Evolutionary conservation across 1,284 basidiomycete species (phyloP), one percentile per base, ranked within the genome.

Genomic region (Chondrostereum purpureum): DNA sequence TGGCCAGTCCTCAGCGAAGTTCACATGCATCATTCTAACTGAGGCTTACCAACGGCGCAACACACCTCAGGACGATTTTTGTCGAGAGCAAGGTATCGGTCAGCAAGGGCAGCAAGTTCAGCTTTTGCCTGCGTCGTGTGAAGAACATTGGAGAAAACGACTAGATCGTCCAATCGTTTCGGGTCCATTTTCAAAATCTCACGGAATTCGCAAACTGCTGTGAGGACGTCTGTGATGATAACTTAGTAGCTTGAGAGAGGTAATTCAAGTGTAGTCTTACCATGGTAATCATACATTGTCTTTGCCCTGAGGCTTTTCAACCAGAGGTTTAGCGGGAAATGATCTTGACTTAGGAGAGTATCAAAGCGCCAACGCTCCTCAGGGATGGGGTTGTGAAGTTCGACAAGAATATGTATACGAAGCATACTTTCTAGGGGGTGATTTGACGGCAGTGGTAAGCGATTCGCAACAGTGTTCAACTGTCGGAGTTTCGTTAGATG

Each of bases 111-210:
- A 11, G 93, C 92, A 23, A 99, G 70, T 61, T 94, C 92, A 21
- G 90, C 73, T 34, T 79, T 78, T 55, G 92, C 92, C 57, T 94
- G 89, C 46, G 90, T 90, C 4, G 98, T 92, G 63, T 98, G 98
- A 33, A 99, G 76, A 58, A 98, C 94, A 61, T 99, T 97, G 45
- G 93, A 96, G 63, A 92, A 95, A 44, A 97, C 85, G 59, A 97
- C 95, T 43, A 99, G 86, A 56, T 97, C 92, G 54, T 99, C 96
- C 50, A 97, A 80, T 18, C 94, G 78, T 66, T 84, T 88, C 3
- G 94, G 94, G 61, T 98, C 94, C 35, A 85, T 61, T 3, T 70
- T 63, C 39, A 91, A 77, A 21, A 97, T 87, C 48, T 75, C 74
- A 57, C 92, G 85, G 60, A 95, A 98, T 56, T 91, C 10, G 41